Evolutionary conservation across 2,329 filamentous ascomycete genomes (phyloP), one percentile per base, ranked within the genome.

Genomic region (Ilyonectria destructans): DNA sequence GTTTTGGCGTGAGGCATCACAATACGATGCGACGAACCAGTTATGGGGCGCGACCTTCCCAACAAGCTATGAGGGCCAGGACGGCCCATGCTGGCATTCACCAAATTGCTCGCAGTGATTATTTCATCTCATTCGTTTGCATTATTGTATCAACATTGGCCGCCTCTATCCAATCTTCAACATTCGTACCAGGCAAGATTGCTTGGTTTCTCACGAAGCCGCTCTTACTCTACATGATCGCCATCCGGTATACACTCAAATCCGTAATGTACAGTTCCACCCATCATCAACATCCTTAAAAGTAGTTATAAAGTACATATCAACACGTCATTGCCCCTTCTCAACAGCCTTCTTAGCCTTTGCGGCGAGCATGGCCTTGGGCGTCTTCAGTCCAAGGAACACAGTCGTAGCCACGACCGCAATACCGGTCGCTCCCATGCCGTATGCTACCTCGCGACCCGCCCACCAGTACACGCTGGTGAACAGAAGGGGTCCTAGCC

Each of bases 381-480:
- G 93, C 21, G 90, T 86, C 82, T 91, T 93, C 70, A 98, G 81
- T 0, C 88, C 89, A 21, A 88, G 86, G 79, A 97, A 92, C 0
- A 92, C 94, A 26, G 94, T 82, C 12, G 86, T 86, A 51, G 88
- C 87, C 12, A 98, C 95, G 1, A 86, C 89, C 6, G 93, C 81
- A 85, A 98, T 97, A 6, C 94, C 95, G 13, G 89, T 86, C 0
- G 94, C 93, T 4, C 96, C 96, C 75, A 94, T 87, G 1, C 85
- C 86, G 80, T 98, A 99, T 2, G 96, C 96, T 12, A 91, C 87
- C 78, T 97, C 92, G 54, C 96, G 87, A 0, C 96, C 96, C 7
- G 94, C 95, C 96, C 96, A 99, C 96, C 96, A 99, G 83, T 99
- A 99, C 63, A 99, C 85, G 56, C 94, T 94, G 69, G 96, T 98